Evolutionary conservation across 768 basidiomycete species (phyloP).

Genomic region (Cystofilobasidium macerans): DNA sequence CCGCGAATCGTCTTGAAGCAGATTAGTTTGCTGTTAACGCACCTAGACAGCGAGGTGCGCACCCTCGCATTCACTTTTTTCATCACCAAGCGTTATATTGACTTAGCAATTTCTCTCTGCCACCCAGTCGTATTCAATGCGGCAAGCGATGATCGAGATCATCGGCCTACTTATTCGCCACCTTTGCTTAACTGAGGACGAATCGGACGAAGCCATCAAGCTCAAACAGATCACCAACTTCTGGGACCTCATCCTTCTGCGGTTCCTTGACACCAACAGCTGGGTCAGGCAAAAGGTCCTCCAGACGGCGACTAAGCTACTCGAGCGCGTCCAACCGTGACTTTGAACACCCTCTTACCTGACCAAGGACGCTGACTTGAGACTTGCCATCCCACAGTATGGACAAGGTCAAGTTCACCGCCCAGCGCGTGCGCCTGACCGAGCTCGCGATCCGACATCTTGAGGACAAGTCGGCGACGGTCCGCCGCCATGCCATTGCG

Average conservation of each 20-base stretch:
- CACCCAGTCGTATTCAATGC: slow-evolving; percentile 81
- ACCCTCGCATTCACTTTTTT: neutral
- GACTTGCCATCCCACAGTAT: slow-evolving; percentile 5
- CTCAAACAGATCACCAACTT: slow-evolving; percentile 58
- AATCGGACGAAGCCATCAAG: slow-evolving; percentile 46
- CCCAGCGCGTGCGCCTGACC: slow-evolving; percentile 66
- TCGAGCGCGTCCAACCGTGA: slow-evolving; percentile 45
- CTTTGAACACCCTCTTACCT: neutral
- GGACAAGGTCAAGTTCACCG: slow-evolving; percentile 56
- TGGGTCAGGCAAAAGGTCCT: slow-evolving; percentile 89
- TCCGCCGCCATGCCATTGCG: slow-evolving; percentile 71
- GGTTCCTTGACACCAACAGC: slow-evolving; percentile 75
- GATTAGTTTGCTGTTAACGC: slow-evolving; percentile 67
- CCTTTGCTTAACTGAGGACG: slow-evolving; percentile 50
- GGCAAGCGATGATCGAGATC: slow-evolving; percentile 84
- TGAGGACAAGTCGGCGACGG: slow-evolving; percentile 78
- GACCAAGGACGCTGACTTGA: neutral
- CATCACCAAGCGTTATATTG: neutral
- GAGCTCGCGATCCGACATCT: slow-evolving; percentile 65
- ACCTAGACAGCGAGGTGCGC: slow-evolving; percentile 80
- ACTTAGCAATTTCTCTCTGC: neutral
- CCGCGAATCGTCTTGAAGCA: slow-evolving; percentile 79
- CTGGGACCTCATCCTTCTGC: slow-evolving; percentile 72
- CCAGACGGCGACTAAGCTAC: slow-evolving; percentile 59
- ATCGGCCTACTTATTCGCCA: slow-evolving; percentile 76